Base-by-base conservation (phyloP, 1,284 basidiomycete genomes). In the Ceratobasidium sp. region DNA sequence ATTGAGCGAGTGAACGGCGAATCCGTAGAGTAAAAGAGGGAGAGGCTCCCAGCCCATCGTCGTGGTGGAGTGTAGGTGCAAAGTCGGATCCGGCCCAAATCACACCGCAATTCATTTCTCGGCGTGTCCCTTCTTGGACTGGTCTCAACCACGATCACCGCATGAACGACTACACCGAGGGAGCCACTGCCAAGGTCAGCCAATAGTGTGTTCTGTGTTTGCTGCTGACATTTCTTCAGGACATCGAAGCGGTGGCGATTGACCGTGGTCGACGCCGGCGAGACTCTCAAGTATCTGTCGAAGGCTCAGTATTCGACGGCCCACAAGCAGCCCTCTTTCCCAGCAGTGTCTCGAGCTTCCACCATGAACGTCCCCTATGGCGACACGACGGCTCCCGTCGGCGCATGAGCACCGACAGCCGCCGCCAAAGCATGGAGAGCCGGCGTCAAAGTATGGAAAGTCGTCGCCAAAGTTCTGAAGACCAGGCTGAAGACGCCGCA, bases 1-100 rank as follows among this genome's bases (percentile, higher is more conserved):
- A 87, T 86, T 85, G 49, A 93, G 84, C 9, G 91, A 90, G 76
- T 93, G 90, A 73, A 91, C 86, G 23, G 91, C 91, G 80, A 92
- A 92, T 60, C 92, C 91, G 79, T 93, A 93, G 33, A 92, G 85
- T 77, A 93, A 91, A 80, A 89, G 84, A 1, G 90, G 89, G 51
- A 92, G 83, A 30, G 91, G 91, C 76, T 92, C 89, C 91, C 91
- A 92, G 77, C 88, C 86, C 62, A 66, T 66, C n/a, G 48, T 53
- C 16, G 46, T 66, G 48, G 62, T 66, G 25, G 33, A 33, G 54
- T 21, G 23, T n/a, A 23, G 9, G 12, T 21, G 11, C 21, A 21
- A 42, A 14, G 36, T 60, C 36, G 5, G 16, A 42, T 21, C 51
- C 25, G 51, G 51, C 2, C 51, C n/a, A n/a, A 54, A 21, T 54